A percentile compares a stretch with the other conserved stretches of the same genome.
phyloP scores from a whole-genome alignment of 768 basidiomycete genomes.

The Lactarius akahatsu region DNA sequence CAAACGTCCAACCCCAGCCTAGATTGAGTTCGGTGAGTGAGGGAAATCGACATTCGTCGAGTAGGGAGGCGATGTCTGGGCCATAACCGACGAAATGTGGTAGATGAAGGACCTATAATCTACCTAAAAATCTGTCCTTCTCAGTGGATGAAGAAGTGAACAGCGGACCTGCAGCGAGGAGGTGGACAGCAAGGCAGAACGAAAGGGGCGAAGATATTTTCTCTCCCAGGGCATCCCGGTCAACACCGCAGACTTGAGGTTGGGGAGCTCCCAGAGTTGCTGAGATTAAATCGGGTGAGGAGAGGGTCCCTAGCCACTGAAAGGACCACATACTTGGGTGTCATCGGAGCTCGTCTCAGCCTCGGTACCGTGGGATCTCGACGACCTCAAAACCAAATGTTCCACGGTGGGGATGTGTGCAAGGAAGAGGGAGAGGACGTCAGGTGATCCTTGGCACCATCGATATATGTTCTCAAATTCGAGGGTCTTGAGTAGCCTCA shows the following conservation, averaged over 20 bases:
- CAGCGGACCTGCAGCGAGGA: constrained; percentile 14
- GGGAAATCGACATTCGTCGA: constrained; percentile 23
- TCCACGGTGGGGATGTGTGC: constrained; percentile 24
- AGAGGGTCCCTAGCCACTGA: not conserved
- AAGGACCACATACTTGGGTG: constrained; percentile 7
- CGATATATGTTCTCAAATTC: constrained; percentile 23
- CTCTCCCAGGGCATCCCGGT: constrained; percentile 25
- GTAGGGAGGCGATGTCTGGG: constrained; percentile 16
- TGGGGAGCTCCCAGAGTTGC: constrained; percentile 18
- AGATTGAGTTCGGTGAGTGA: constrained; percentile 22
- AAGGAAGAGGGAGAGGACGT: constrained; percentile 22
- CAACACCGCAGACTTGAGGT: constrained; percentile 25
- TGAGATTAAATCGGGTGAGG: not conserved
- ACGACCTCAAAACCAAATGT: constrained; percentile 19
- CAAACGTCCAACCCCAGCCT: constrained; percentile 26
- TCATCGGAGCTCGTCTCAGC: not conserved
- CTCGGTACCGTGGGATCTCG: constrained; percentile 14
- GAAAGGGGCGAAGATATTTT: constrained; percentile 20
- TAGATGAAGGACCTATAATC: constrained; percentile 21
- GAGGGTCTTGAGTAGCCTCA: constrained; percentile 21
- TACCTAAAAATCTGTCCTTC: not conserved
- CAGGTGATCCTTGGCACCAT: constrained; percentile 20
- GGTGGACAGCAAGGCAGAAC: constrained; percentile 12
- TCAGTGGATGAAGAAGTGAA: not conserved
- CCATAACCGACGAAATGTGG: constrained; percentile 25